Percentiles rank a stretch among this genome's conserved stretches.
phyloP scores from a whole-genome alignment of 768 basidiomycete genomes.

The Boletus sp. region DNA sequence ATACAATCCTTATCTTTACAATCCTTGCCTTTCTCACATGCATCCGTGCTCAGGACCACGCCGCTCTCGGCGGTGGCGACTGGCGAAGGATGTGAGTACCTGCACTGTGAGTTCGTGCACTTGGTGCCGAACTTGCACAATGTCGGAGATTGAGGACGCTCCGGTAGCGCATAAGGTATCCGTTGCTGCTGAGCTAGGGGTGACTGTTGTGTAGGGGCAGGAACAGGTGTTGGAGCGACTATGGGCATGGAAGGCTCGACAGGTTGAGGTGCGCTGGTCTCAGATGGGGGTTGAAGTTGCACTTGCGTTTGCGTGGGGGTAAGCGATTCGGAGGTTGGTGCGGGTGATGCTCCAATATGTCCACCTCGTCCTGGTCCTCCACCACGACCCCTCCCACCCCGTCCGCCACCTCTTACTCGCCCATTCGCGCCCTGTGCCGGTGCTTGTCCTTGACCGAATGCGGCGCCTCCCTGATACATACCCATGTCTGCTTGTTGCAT shows the following conservation, averaged over 20 bases:
- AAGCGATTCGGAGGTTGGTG: slow-evolving; percentile 18
- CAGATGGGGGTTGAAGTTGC: slow-evolving; percentile 18
- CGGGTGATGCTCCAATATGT: slow-evolving; percentile 26
- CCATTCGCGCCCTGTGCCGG: slow-evolving; percentile 27
- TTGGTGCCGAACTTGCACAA: slow-evolving; percentile 93
- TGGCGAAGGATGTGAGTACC: slow-evolving; percentile 95
- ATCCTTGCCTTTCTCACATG: slow-evolving; percentile 84
- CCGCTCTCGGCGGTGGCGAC: slow-evolving; percentile 94
- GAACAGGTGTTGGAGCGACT: slow-evolving; percentile 25
- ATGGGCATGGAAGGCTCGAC: slow-evolving; percentile 16
- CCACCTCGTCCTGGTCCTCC: slow-evolving; percentile 47
- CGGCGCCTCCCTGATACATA: slow-evolving; percentile 39
- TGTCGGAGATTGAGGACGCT: slow-evolving; percentile 81
- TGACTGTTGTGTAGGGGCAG: slow-evolving; percentile 23
- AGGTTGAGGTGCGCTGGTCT: slow-evolving; percentile 9
- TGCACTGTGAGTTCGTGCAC: slow-evolving; percentile 87
- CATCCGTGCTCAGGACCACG: slow-evolving; percentile 89
- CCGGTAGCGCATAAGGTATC: slow-evolving; percentile 58
- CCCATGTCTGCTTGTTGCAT: slow-evolving; percentile 54
- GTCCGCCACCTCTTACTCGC: slow-evolving; percentile 44
- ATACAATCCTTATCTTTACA: slow-evolving; percentile 95
- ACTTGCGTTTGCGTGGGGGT: slow-evolving; percentile 19
- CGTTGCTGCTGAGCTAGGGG: slow-evolving; percentile 28
- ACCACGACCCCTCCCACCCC: slow-evolving; percentile 47
- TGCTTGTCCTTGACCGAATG: slow-evolving; percentile 22